Base-by-base conservation (phyloP, 1,284 basidiomycete species). In the Microbotryum lychnidis-dioicae region DNA sequence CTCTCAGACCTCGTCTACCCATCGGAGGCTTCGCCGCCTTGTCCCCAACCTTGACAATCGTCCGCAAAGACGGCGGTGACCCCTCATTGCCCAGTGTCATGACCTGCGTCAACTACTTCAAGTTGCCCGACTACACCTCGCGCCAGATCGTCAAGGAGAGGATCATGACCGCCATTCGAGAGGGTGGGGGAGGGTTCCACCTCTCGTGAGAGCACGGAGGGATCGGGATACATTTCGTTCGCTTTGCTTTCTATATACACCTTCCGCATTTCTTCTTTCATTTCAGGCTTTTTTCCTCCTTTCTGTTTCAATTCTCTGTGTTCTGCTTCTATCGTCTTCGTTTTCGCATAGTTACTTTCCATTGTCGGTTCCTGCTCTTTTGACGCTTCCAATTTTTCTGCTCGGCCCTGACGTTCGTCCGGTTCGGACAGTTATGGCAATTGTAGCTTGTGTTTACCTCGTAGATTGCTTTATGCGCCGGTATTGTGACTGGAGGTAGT, bases 1-100 rank as follows among this genome's bases (percentile, higher is more conserved):
- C 4, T 51, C 20, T 7, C 56, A 64, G 61, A 3, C 75, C 75
- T 52, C 74, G 75, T 56, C 65, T 77, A 14, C 76, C 76, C 6
- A 96, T 97, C 64, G 94, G 94, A 67, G 91, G 96, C 57, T 98
- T 98, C 85, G 85, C 89, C 61, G 92, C 91, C 3, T 80, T 99
- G 61, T 93, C 89, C 70, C 96, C 96, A 3, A 85, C 88, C 16
- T 81, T 99, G 65, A 99, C 96, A 1, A 92, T 99, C 14, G 94
- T 99, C 50, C 87, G 93, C 70, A 97, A 98, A 75, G 91, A 91
- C 21, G 91, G 94, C 71, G 96, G 97, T 75, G 68, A 71, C 45
- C 55, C 63, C 1, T 54, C 56, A 6, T 55, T 67, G 79, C 88
- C 5, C 88, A 90, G 10, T 80, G 93, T 97, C 51, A 97, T 97